Evolutionary conservation across 768 basidiomycete species (phyloP), one percentile per base, ranked within the genome.

Genomic region (Lactifluus piperatus): DNA sequence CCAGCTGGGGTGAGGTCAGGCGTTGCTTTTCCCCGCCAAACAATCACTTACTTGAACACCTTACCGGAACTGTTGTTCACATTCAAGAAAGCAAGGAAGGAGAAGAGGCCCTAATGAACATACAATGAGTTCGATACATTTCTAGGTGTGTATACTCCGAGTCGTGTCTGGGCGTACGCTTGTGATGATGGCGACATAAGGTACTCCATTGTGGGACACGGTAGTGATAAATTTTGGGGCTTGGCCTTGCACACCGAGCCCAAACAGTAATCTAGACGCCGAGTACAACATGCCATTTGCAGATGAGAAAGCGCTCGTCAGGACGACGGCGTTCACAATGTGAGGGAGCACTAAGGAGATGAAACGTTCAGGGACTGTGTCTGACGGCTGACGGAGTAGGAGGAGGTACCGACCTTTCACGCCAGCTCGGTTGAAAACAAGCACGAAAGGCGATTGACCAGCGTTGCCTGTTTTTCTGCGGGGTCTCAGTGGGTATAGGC

Each of bases 231-330:
- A 22, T 27, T 32, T 54, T 10, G 63, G 63, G 7, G 63, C 63
- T 18, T 64, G 63, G 11, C 57, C 63, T 30, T 58, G 63, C 5
- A 62, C 56, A 20, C 56, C 60, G 24, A 64, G 55, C 1, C 48
- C 60, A 36, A 54, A 64, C n/a, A 64, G 46, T 16, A 64, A 51
- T 27, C 63, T 57, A 4, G 63, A 64, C 18, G 63, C 48, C 10
- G 57, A 64, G 29, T 46, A 64, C 22, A 64, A 45, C 63, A 58
- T 64, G 20, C 63, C 50, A 22, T 64, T 64, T n/a, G 52, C 63
- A n/a, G 60, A 62, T 18, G 63, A 64, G 50, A 64, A 58, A 11
- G 50, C 63, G 46, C 60, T 62, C 8, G 57, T 52, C 18, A 62
- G 26, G 29, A 64, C 63, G 41, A 64, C 53, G 5, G 63, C 63